Conservation (phyloP, 2,329 filamentous ascomycete species). For the Pseudovirgaria hyperparasitica region DNA sequence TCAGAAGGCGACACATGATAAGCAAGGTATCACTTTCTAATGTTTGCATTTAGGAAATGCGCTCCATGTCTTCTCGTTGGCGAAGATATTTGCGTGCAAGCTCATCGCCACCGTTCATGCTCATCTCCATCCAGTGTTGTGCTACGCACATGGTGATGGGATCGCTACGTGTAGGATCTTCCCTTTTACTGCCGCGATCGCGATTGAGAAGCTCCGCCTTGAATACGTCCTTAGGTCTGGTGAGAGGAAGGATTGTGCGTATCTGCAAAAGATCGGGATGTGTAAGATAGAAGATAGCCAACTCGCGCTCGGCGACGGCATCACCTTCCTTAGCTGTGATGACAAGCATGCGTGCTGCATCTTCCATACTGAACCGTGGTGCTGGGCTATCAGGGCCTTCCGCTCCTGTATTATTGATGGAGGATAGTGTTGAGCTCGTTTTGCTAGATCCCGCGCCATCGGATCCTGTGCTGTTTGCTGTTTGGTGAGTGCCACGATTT, state of each 20-base stretch:
- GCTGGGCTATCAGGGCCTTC: slow-evolving; percentile 24
- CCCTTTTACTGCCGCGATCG: slow-evolving; percentile 39
- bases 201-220: slow-evolving; percentile 71
- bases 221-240: slow-evolving; percentile 78
- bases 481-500: slow-evolving; percentile 34
- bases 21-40: too few species aligned
- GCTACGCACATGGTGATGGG: slow-evolving; percentile 86
- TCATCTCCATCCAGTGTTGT: slow-evolving; percentile 93
- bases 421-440: slow-evolving; percentile 5
- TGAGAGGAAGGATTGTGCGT: slow-evolving; percentile 72
- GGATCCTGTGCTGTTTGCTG: slow-evolving; percentile 14
- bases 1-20: too few species aligned
- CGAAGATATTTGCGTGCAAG: slow-evolving; percentile 71
- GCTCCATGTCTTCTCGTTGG: slow-evolving; percentile 53
- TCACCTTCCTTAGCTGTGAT: slow-evolving; percentile 91
- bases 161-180: slow-evolving; percentile 56
- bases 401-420: slow-evolving; percentile 10
- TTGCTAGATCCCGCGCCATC: slow-evolving; percentile 6
- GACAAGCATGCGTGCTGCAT: slow-evolving; percentile 80
- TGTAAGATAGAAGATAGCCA: slow-evolving; percentile 86
- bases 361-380: slow-evolving; percentile 57
- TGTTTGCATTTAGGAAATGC: slow-evolving; percentile 34
- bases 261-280: slow-evolving; percentile 73
- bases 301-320: slow-evolving; percentile 77
- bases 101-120: slow-evolving; percentile 73